Percentiles rank a stretch among this genome's conserved stretches.
Evolutionary conservation across 2,329 filamentous ascomycete genomes (phyloP).

Genomic region (Fusarium coicis): DNA sequence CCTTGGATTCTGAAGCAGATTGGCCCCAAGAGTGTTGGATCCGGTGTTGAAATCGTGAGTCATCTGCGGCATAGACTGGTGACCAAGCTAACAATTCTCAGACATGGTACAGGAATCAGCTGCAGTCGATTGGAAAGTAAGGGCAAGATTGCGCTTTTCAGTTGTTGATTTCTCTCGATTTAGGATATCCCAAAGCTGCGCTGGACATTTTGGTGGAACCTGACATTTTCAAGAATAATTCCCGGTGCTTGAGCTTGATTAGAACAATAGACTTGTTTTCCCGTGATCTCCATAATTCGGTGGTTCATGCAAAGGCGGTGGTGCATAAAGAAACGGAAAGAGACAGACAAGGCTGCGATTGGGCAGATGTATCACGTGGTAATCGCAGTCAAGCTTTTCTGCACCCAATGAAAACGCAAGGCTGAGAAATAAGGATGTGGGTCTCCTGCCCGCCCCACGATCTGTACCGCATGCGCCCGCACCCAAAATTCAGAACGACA

Average conservation of each 20-base stretch:
- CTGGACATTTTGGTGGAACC: too few species aligned
- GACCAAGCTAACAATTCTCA: background rate
- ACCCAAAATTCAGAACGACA: too few species aligned
- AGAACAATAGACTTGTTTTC: background rate
- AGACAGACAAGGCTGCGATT: background rate
- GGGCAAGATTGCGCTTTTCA: fast-evolving
- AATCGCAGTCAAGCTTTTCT: background rate
- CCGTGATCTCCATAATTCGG: background rate
- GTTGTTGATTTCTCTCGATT: background rate
- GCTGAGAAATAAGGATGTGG: background rate
- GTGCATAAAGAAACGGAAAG: background rate
- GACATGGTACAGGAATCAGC: constrained; percentile 30
- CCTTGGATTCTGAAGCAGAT: constrained; percentile 33
- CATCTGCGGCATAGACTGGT: fast-evolving
- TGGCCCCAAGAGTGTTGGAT: constrained; percentile 27
- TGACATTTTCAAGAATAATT: fast-evolving
- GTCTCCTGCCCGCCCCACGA: background rate
- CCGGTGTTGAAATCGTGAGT: constrained; percentile 37
- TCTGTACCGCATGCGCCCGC: too few species aligned
- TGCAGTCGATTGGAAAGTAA: constrained; percentile 21
- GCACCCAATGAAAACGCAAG: background rate
- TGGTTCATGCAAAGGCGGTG: background rate
- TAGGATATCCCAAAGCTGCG: background rate
- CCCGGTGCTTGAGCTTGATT: background rate
- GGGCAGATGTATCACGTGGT: background rate